Evolutionary conservation across 2,329 filamentous ascomycete genomes (phyloP), one percentile per base, ranked within the genome.

Genomic region (Falciphora oryzae): DNA sequence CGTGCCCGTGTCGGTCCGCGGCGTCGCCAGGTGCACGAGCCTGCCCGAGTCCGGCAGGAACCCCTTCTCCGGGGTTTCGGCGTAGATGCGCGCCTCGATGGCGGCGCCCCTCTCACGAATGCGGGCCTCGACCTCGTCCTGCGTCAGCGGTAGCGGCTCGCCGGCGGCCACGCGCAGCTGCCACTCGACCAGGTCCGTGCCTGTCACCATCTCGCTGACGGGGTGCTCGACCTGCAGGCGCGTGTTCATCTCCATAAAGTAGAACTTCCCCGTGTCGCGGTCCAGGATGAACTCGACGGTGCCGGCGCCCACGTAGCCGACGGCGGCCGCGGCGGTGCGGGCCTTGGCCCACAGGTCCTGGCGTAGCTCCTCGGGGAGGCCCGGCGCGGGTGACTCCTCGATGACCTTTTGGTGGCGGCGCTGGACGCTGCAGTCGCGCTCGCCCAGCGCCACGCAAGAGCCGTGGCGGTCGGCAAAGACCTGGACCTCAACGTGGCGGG

Each of bases 171-270:
- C 90, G 80, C 93, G 87, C 72, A 99, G 92, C 77, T 99, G 95
- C 95, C 95, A 99, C 73, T 94, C 89, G 4, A 99, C 95, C 50
- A 99, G 89, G 70, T 89, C 86, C 7, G 86, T 83, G 7, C 86
- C 86, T 2, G 86, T 89, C 61, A 89, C 85, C 81, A 87, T 87
- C 74, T 86, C 85, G 59, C 81, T 98, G 27, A 98, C 95, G 0
- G 95, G 95, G 72, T 99, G 95, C 78, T 99, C 95, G 62, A 99
- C 95, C 76, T 99, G 95, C 27, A 99, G 80, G 63, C 95, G 85
- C 0, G 95, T 97, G 72, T 92, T 90, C 84, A 91, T 90, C 77
- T 91, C 89, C 84, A 91, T 89, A 70, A 91, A 91, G 76, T 86
- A 97, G 75, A 95, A 97, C 58, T 89, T 85, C 61, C 88, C 90